Conservation (phyloP, 75 land plant species). For the Sequoiadendron giganteum region DNA sequence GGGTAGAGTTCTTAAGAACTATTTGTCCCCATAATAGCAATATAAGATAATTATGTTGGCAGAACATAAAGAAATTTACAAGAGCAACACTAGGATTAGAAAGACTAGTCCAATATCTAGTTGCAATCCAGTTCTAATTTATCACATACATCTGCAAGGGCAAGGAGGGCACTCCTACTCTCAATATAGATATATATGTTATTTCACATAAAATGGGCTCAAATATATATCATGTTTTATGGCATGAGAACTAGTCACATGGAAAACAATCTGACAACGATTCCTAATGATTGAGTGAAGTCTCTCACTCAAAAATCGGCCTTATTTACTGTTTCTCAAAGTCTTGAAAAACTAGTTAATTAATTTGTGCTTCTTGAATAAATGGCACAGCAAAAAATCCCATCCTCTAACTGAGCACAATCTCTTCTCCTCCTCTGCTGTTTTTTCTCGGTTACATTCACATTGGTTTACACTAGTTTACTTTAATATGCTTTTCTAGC, state of each 20-base stretch:
- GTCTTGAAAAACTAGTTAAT: neutral
- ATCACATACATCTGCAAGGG: neutral
- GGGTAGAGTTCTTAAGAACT: neutral
- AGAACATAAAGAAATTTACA: neutral
- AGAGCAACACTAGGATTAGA: neutral
- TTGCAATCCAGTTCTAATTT: neutral
- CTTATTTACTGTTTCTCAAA: neutral
- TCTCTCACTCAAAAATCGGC: neutral
- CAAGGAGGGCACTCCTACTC: neutral
- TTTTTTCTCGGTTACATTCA: neutral
- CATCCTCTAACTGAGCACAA: neutral
- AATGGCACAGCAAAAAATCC: neutral
- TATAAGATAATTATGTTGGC: neutral
- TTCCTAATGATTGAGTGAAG: neutral
- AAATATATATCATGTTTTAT: neutral
- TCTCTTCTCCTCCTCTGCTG: neutral
- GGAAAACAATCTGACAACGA: neutral
- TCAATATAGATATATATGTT: neutral
- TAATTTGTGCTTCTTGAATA: neutral
- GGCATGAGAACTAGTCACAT: neutral
- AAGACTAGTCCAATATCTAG: neutral
- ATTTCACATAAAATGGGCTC: neutral
- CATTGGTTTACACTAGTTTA: neutral
- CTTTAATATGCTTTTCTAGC: neutral
- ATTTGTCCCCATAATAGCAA: neutral